Evolutionary conservation across 768 basidiomycete species (phyloP).

Genomic region (Suillus paluster): DNA sequence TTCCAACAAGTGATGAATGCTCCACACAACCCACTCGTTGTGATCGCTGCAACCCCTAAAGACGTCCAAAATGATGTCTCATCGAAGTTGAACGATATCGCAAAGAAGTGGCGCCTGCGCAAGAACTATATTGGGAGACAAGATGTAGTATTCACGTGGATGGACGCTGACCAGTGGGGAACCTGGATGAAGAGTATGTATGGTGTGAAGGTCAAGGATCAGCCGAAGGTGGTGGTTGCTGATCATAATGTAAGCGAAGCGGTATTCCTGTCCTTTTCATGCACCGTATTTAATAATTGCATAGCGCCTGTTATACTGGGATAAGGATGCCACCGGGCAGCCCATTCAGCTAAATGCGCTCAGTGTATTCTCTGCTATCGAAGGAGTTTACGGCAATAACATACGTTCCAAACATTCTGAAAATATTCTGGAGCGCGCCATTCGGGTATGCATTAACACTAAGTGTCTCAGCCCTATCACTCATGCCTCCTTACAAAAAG

Average conservation of each 20-base stretch:
- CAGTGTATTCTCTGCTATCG: constrained; percentile 71
- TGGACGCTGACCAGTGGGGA: constrained; percentile 84
- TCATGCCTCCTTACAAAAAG: constrained; percentile 16
- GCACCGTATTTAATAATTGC: background rate
- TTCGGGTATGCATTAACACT: constrained; percentile 49
- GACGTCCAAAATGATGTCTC: constrained; percentile 45
- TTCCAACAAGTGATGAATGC: constrained; percentile 90
- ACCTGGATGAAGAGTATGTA: constrained; percentile 95
- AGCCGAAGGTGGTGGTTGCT: constrained; percentile 64
- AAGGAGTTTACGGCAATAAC: constrained; percentile 59
- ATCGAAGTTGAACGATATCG: constrained; percentile 54
- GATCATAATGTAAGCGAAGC: constrained; percentile 70
- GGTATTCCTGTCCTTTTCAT: background rate
- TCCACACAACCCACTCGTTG: constrained; percentile 73
- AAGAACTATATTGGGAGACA: constrained; percentile 33
- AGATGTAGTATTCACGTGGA: constrained; percentile 86
- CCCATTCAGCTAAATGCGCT: constrained; percentile 57
- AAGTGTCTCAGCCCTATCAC: background rate
- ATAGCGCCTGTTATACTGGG: constrained; percentile 78
- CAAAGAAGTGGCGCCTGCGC: constrained; percentile 60
- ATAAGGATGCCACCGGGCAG: constrained; percentile 60
- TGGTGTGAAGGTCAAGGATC: constrained; percentile 49
- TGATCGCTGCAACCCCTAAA: constrained; percentile 61
- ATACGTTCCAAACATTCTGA: constrained; percentile 66
- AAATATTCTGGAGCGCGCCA: constrained; percentile 67